Evolutionary conservation across 768 basidiomycete species (phyloP), one percentile per base, ranked within the genome.

Genomic region (Auricularia auricula-judae): DNA sequence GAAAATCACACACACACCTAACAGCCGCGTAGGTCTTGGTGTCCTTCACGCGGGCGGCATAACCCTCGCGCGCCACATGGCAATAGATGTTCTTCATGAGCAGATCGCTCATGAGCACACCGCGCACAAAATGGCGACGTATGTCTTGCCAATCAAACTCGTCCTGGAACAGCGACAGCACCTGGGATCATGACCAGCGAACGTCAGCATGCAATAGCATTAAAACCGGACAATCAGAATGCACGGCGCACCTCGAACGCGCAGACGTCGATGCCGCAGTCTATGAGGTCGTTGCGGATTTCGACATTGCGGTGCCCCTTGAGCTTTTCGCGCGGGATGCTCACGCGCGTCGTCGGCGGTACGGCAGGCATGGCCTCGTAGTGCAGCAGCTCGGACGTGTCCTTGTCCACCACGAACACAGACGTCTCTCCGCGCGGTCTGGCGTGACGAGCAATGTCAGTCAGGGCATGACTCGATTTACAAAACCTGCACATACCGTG

Each of bases 81-180:
- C 93, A 93, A 71, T 92, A 85, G 62, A 98, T 95, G 66, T 86
- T 94, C 76, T 97, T 97, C 82, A 92, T 93, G 53, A 98, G 81
- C 42, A 98, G 74, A 74, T 99, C 97, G 14, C 93, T 95, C 0
- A 92, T 96, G 68, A 99, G 80, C 59, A 99, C 84, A 18, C 96
- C 96, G 71, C 91, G 91, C 16, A 98, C 89, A 70, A 99, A 97
- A 75, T 98, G 93, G 68, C 85, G 81, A 65, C 94, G 86, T 66
- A 98, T 82, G 75, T 95, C 93, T 14, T 86, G 85, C 71, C 95
- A 98, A 76, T 98, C 97, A 71, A 99, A 99, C 76, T 98, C 98
- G 76, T 98, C 97, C 73, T 95, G 93, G 77, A 98, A 99, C 3
- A 98, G 74, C 1, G 95, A 95, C 1, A 93, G 94, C 43, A 98